Percentiles rank a stretch among this genome's conserved stretches.
Conservation (phyloP, 2,329 filamentous ascomycete genomes). For the Bimuria novae-zelandiae region DNA sequence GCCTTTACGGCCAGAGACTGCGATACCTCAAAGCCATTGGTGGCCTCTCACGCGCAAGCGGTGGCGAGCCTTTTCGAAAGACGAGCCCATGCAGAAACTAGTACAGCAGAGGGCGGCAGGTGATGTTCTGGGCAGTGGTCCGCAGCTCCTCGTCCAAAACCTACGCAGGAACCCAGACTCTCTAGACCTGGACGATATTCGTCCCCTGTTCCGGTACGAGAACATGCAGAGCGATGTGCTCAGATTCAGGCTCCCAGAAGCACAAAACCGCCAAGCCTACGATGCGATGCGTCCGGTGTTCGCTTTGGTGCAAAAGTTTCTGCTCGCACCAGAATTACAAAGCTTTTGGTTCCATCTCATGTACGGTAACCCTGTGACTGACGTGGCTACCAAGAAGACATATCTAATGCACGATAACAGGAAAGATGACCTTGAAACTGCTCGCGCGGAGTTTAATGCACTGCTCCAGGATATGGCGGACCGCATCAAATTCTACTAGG, state of each 20-base stretch:
- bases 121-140: background rate
- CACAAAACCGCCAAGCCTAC: background rate
- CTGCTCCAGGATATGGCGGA: background rate
- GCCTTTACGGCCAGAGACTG: background rate
- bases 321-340: background rate
- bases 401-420: background rate
- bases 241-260: background rate
- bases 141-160: background rate
- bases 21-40: background rate
- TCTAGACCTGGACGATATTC: background rate
- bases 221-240: too few species aligned
- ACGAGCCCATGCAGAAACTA: background rate
- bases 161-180: background rate
- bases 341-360: slow-evolving; percentile 1
- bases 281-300: background rate
- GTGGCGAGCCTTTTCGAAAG: background rate
- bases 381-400: background rate
- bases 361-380: background rate
- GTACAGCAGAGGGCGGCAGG: background rate
- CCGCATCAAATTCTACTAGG: background rate
- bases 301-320: background rate
- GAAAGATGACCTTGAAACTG: background rate
- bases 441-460: background rate
- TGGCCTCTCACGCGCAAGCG: background rate
- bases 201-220: background rate